Conservation (phyloP, 768 basidiomycete genomes). For the Lactarius quietus region DNA sequence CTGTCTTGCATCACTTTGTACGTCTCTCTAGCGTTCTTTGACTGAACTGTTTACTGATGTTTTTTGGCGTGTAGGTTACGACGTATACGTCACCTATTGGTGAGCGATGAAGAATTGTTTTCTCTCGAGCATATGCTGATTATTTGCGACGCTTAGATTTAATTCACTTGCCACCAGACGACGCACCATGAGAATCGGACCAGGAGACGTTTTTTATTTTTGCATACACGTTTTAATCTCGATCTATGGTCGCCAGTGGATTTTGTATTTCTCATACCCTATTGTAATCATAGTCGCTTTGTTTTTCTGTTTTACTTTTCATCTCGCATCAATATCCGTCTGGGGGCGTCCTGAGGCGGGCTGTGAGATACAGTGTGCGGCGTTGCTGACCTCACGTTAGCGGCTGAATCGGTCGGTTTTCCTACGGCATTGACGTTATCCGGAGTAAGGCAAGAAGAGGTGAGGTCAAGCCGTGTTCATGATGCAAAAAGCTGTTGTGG, state of each 20-base stretch:
- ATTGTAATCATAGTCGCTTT: slow-evolving; percentile 1
- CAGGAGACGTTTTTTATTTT: not conserved
- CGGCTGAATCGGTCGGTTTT: too few relatives aligned
- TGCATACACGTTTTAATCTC: not conserved
- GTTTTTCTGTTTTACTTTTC: not conserved
- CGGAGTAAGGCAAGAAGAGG: too few relatives aligned
- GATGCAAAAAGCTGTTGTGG: too few relatives aligned
- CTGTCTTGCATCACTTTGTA: slow-evolving; percentile 34
- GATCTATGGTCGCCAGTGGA: not conserved
- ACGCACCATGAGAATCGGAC: slow-evolving; percentile 1
- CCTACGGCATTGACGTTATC: too few relatives aligned
- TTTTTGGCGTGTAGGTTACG: slow-evolving; percentile 30
- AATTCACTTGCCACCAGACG: slow-evolving; percentile 6
- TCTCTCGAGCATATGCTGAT: not conserved
- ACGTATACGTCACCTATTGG: slow-evolving; percentile 41
- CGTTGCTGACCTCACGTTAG: too few relatives aligned
- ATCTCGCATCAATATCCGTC: not conserved
- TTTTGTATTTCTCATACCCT: slow-evolving; percentile 3
- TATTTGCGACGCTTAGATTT: slow-evolving; percentile 7
- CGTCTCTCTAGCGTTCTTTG: slow-evolving; percentile 12
- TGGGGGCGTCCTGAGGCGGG: too few relatives aligned
- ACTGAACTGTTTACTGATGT: not conserved
- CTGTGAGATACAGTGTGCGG: too few relatives aligned
- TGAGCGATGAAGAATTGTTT: slow-evolving; percentile 19
- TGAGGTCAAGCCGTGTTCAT: too few relatives aligned